Base-by-base conservation (phyloP, 352 stramenopile species). In the Thraustotheca clavata region DNA sequence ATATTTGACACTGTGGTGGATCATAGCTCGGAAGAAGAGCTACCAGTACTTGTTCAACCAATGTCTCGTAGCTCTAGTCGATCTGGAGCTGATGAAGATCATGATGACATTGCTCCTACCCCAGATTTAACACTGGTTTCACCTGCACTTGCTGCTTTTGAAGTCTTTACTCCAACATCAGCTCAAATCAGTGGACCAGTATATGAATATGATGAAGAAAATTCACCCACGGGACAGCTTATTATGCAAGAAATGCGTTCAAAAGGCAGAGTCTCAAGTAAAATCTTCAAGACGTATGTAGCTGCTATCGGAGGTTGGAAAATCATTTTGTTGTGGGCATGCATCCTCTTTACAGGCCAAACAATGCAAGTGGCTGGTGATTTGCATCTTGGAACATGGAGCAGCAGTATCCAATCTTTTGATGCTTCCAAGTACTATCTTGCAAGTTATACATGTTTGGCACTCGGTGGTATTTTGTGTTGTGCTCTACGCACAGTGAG, bases 391-490 rank as follows among this genome's bases (percentile, higher is more conserved):
- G 31, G 38, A 20, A 16, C 24, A 33, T 65, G 57, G 57, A 55
- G 38, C 57, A 24, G 18, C 20, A 31, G 9, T 9, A 29, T 46
- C 1, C 7, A 40, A 18, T 20, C 38, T 8, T 40, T 41, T 3
- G 36, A 9, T 12, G 6, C 46, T 29, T 60, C 50, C 12, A n/a
- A n/a, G 1, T 69, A 31, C 39, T 82, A 87, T 67, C 49, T 91
- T 50, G 60, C 75, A 49, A 80, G 89, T 46, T 91, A 89, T 67
- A 69, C 69, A 11, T 76, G 62, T 0, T 70, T 91, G 38, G 83
- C 74, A 22, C 52, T 87, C 29, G 68, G 72, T 38, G 72, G 75
- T 31, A 75, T 71, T 24, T 41, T 90, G 29, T 68, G 91, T 54
- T 71, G 81, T 12, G 68, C 92, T 46, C 68, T 78, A 14, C 84